Conservation (phyloP, 495 filamentous ascomycete species). For the Friedmanniomyces simplex region DNA sequence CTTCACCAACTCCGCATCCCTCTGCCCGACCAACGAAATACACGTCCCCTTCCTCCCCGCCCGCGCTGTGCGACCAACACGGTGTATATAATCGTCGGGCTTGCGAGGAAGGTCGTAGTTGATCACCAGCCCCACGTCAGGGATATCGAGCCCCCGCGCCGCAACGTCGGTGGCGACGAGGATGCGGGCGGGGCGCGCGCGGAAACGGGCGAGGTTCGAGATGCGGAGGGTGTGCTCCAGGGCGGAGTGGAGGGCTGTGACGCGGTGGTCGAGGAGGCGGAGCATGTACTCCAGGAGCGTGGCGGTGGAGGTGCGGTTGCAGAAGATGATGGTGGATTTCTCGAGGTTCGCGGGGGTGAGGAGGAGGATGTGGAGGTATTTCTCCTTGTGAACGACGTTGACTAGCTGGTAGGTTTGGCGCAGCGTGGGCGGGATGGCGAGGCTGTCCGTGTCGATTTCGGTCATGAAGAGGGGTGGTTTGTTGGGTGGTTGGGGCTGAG, state of each 20-base stretch:
- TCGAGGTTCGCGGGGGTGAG: slow-evolving; percentile 63
- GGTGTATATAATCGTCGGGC: slow-evolving; percentile 95
- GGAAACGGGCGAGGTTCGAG: slow-evolving; percentile 80
- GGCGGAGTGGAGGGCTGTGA: slow-evolving; percentile 79
- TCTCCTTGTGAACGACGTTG: slow-evolving; percentile 80
- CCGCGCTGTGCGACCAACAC: slow-evolving; percentile 88
- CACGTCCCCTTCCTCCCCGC: slow-evolving; percentile 73
- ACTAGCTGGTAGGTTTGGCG: slow-evolving; percentile 77
- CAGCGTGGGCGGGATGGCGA: slow-evolving; percentile 69
- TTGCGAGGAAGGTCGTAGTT: slow-evolving; percentile 97
- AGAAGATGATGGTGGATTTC: slow-evolving; percentile 81
- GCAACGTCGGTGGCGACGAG: slow-evolving; percentile 95
- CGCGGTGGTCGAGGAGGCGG: slow-evolving; percentile 72
- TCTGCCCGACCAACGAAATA: slow-evolving; percentile 82
- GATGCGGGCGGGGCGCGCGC: slow-evolving; percentile 80
- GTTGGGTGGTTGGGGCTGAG: slow-evolving; percentile 52
- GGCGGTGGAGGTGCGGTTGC: slow-evolving; percentile 82
- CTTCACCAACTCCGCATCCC: slow-evolving; percentile 76
- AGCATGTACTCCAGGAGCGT: slow-evolving; percentile 79
- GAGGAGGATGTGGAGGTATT: slow-evolving; percentile 84
- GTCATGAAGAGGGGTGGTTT: slow-evolving; percentile 75
- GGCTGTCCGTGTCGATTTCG: slow-evolving; percentile 66
- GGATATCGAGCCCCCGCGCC: slow-evolving; percentile 91
- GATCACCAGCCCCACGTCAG: slow-evolving; percentile 76
- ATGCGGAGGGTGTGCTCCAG: slow-evolving; percentile 74